Evolutionary conservation across 2,329 filamentous ascomycete species (phyloP), one percentile per base, ranked within the genome.

Genomic region (Aspergillus floridensis): DNA sequence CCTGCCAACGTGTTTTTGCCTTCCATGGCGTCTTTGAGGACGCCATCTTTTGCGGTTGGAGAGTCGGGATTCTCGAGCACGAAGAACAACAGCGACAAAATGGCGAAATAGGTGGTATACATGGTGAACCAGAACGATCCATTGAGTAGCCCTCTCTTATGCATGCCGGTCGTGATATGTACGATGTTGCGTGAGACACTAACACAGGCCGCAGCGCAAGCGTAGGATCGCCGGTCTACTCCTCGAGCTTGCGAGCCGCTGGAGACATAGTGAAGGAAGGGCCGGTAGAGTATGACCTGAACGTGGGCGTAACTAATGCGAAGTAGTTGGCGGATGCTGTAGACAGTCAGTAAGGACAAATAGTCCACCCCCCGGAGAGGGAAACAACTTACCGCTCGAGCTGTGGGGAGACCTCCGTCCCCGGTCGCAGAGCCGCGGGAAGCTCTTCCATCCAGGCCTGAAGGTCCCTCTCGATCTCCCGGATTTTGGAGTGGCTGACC

Each of bases 1-100:
- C 86, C 87, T 53, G 87, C 86, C 61, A 98, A 84, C 63, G 93
- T 91, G 64, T 93, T 88, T 70, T 90, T 90, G 19, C 93, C 95
- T 63, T 92, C 89, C 61, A 87, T 83, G 0, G 93, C 93, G 76
- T 98, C 93, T 56, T 88, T 88, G 60, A 97, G 80, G 22, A 97
- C 89, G 22, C 76, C 74, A 62, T 96, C 92, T 54, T 88, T 83
- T 46, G 83, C 84, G 2, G 83, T 84, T 0, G 82, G 76, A 54
- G 81, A 85, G 58, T 86, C 82, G 1, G 84, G 85, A 60, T 88
- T 88, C 71, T 88, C 86, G 12, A 87, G 76, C 8, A 86, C 84
- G 65, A 85, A 88, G 66, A 86, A 88, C 10, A 88, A 77, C 56
- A 88, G 77, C 0, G 86, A 86, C 38, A 88, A 73, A 58, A 88